Evolutionary conservation across 495 filamentous ascomycete species (phyloP).

Genomic region (Penicillium dipodomyicola): DNA sequence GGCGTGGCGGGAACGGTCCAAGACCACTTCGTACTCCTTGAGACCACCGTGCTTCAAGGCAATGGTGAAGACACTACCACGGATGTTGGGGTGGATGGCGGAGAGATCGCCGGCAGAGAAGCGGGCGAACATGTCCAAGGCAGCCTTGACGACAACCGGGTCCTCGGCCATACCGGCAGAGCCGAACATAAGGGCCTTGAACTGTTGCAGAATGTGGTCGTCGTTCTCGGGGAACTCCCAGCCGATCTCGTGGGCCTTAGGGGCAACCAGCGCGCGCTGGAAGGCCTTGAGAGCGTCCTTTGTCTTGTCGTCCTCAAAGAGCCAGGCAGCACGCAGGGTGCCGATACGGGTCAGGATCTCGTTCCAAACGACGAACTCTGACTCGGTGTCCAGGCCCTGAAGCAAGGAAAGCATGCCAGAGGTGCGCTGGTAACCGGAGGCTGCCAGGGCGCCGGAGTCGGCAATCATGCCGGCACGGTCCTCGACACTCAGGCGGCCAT

Average conservation of each 20-base stretch:
- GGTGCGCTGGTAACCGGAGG: slow-evolving; percentile 89
- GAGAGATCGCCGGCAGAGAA: slow-evolving; percentile 56
- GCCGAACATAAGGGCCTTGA: slow-evolving; percentile 65
- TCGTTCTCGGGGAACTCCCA: slow-evolving; percentile 85
- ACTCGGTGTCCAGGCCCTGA: slow-evolving; percentile 77
- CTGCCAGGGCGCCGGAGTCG: slow-evolving; percentile 86
- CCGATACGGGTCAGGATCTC: slow-evolving; percentile 78
- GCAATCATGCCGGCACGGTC: slow-evolving; percentile 95
- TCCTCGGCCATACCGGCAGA: slow-evolving; percentile 60
- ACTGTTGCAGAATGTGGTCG: slow-evolving; percentile 85
- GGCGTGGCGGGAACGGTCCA: slow-evolving; percentile 82
- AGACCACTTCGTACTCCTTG: slow-evolving; percentile 67
- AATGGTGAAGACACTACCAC: slow-evolving; percentile 60
- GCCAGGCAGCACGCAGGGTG: slow-evolving; percentile 75
- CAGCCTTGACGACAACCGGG: slow-evolving; percentile 54
- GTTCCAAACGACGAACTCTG: slow-evolving; percentile 91
- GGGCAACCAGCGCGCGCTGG: slow-evolving; percentile 68
- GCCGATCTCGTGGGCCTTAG: slow-evolving; percentile 78
- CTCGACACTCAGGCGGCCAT: slow-evolving; percentile 83
- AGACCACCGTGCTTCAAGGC: slow-evolving; percentile 60
- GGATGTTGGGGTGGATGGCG: slow-evolving; percentile 67
- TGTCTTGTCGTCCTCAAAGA: slow-evolving; percentile 76
- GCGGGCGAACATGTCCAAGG: slow-evolving; percentile 63
- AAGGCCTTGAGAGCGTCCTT: slow-evolving; percentile 77
- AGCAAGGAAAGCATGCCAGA: slow-evolving; percentile 84